Evolutionary conservation across 2,329 filamentous ascomycete species (phyloP).

Genomic region (Trichoderma gracile): DNA sequence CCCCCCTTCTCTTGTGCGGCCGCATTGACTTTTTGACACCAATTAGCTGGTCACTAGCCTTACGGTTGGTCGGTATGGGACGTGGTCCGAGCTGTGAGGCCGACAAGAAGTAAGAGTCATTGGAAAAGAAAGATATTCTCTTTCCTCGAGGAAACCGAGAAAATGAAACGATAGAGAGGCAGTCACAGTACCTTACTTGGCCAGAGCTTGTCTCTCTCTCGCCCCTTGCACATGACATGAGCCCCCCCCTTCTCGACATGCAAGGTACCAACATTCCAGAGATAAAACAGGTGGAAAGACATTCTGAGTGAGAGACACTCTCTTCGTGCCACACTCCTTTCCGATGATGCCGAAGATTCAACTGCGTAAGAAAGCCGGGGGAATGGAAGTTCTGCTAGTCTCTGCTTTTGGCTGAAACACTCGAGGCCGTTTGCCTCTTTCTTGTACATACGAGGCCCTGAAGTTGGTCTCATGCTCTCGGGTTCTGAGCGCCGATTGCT

Average conservation of each 20-base stretch:
- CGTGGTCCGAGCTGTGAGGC: no score
- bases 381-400: constrained; percentile 19
- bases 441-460: not conserved
- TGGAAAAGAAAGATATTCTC: no score
- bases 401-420: not conserved
- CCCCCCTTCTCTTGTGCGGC: not conserved
- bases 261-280: constrained; percentile 4
- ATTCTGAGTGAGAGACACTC: not conserved
- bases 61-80: not conserved
- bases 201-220: not conserved
- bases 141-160: not conserved
- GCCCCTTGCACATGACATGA: not conserved
- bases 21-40: constrained; percentile 9
- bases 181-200: not conserved
- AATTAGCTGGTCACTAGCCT: not conserved
- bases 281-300: not conserved
- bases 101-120: not conserved
- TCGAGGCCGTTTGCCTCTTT: not conserved
- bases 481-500: not conserved
- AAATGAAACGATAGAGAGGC: not conserved
- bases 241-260: not conserved
- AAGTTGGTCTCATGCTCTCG: not conserved
- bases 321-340: not conserved
- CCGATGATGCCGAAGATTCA: not conserved
- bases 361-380: not conserved